Evolutionary conservation across 495 filamentous ascomycete genomes (phyloP).

Genomic region (Parachaetomium inaequale): DNA sequence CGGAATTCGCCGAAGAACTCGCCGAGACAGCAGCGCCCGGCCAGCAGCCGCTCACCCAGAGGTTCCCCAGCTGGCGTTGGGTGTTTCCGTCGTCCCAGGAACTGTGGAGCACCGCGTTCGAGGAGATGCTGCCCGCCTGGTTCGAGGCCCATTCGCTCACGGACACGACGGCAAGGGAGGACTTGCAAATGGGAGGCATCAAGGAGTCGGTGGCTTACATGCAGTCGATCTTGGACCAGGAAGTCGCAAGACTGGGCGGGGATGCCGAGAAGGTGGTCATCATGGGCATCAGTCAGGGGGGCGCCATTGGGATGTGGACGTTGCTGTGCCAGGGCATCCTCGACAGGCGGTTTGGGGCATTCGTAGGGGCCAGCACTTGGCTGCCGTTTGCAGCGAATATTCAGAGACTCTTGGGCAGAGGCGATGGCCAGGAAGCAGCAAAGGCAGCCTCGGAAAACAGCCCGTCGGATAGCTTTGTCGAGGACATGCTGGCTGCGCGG

Average conservation of each 20-base stretch:
- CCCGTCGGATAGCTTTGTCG: slow-evolving; percentile 5
- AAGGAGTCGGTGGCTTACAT: slow-evolving; percentile 35
- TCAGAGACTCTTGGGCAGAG: background rate
- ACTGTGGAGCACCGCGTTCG: slow-evolving; percentile 38
- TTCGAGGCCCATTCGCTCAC: slow-evolving; percentile 15
- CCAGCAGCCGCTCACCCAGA: slow-evolving; percentile 21
- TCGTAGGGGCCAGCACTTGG: slow-evolving; percentile 53
- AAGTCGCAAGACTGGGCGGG: slow-evolving; percentile 10
- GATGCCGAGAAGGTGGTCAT: slow-evolving; percentile 29
- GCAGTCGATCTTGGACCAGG: slow-evolving; percentile 1
- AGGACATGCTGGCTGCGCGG: slow-evolving; percentile 11
- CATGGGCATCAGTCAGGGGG: slow-evolving; percentile 55
- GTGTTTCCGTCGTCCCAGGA: slow-evolving; percentile 44
- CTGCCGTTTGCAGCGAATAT: slow-evolving; percentile 41
- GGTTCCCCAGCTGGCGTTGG: slow-evolving; percentile 26
- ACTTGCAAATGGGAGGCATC: slow-evolving; percentile 44
- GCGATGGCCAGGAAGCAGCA: background rate
- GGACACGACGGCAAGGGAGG: slow-evolving; percentile 22
- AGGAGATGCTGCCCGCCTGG: slow-evolving; percentile 25
- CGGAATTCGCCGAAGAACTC: slow-evolving; percentile 51
- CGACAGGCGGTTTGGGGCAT: slow-evolving; percentile 28
- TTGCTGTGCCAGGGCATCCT: slow-evolving; percentile 30
- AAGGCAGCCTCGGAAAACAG: background rate
- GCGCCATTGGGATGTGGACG: slow-evolving; percentile 42
- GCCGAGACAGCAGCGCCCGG: slow-evolving; percentile 26